Evolutionary conservation across 2,329 filamentous ascomycete species (phyloP), one percentile per base, ranked within the genome.

Genomic region (Exophiala oligosperma): DNA sequence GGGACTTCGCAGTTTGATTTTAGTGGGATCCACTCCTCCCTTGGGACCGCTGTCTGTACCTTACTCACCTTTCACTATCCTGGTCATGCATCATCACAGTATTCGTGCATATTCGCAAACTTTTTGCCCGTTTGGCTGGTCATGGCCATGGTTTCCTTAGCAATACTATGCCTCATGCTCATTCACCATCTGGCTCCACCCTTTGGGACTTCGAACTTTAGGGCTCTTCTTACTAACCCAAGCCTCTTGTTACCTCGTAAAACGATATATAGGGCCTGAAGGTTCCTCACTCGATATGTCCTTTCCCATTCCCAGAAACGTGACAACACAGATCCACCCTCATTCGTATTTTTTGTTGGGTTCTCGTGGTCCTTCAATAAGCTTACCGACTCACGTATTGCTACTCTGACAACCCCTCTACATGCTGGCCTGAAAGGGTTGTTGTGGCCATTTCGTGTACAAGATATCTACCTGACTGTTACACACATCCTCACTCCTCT

Each of bases 221-320:
- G 17, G 17, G 8, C 11, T 7, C 35, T 4, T 52, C 55, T 61
- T 58, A 61, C 35, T 61, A 61, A 61, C 59, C 59, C 51, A 52
- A 17, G 54, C 44, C 44, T 52, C 14, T 17, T 56, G 43, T 41
- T 49, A 35, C 26, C 26, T 28, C 26, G 26, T 28, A 28, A 37
- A 17, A 44, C 28, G 60, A 59, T 61, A 63, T 63, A 63, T 48
- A 48, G 54, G 57, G 54, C 58, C 53, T 63, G 43, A 55, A 43
- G 44, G 32, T 35, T 49, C 8, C 59, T 58, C 59, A 32, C 17
- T 17, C 17, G 17, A 17, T 17, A 52, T 52, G 46, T 26, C 12
- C 52, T 53, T 51, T 47, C 44, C 52, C 54, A 35, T 8, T 35
- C 55, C 50, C 47, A 49, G 28, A 24, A 44, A 48, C 28, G 46